phyloP scores from a whole-genome alignment of 169 alveolate genomes.

The Eimeria falciformis region DNA sequence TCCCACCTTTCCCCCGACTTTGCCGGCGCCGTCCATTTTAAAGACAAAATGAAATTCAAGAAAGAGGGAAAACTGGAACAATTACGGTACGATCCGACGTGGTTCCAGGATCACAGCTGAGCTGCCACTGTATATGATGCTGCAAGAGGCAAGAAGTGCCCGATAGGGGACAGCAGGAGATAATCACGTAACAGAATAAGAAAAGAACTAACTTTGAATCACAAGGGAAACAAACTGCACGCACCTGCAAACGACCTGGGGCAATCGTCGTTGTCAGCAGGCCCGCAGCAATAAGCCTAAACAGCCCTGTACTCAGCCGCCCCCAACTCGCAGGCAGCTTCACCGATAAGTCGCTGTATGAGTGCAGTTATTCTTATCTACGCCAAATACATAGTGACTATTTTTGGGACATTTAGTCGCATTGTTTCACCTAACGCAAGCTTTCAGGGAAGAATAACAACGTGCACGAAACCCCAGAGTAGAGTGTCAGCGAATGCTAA shows the following conservation, averaged over 20 bases:
- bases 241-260: constrained; percentile 39
- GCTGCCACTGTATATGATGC: constrained; percentile 4
- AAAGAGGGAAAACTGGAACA: not conserved
- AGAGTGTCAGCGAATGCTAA: too few species aligned
- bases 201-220: constrained; percentile 28
- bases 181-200: constrained; percentile 34
- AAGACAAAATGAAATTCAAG: constrained; percentile 27
- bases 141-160: constrained; percentile 45
- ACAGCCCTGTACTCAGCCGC: constrained; percentile 60
- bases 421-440: too few species aligned
- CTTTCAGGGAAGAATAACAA: too few species aligned
- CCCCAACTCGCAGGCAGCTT: too few species aligned
- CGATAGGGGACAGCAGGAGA: constrained; percentile 16
- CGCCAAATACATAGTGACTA: too few species aligned
- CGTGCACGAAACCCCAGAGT: too few species aligned
- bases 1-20: constrained; percentile 82
- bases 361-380: too few species aligned
- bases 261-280: constrained; percentile 3
- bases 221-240: not conserved
- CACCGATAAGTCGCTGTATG: too few species aligned
- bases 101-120: constrained; percentile 6
- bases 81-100: not conserved
- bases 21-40: constrained; percentile 81
- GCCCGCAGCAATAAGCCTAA: constrained; percentile 57
- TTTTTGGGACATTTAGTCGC: too few species aligned